Evolutionary conservation across 371 early-diverging fungal genomes (phyloP), one percentile per base, ranked within the genome.

Genomic region (Syncephalis fuscata): DNA sequence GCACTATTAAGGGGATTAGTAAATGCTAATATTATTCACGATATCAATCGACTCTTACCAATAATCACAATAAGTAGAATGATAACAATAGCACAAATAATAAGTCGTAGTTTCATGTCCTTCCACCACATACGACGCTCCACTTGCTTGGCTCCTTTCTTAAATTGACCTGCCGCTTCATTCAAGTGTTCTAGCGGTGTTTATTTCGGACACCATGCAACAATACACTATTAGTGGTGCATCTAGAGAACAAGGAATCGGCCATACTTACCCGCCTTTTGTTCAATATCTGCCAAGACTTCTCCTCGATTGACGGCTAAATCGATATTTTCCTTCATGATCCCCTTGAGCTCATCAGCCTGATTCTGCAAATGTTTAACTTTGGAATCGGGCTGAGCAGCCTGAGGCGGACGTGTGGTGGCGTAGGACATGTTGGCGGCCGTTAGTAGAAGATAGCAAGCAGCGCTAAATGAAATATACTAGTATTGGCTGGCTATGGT

Each of bases 271-370:
- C 80, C 74, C 42, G 85, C 84, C 63, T 91, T 92, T 57, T 74
- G 72, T 42, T 82, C 73, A 39, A 95, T 73, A 22, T 74, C 67
- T 56, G 87, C 87, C 39, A 95, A 64, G 46, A 80, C 71, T 62
- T 91, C 93, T 47, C 91, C 92, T 53, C 93, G 78, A 54, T 86
- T 81, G 71, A 83, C 80, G 26, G 85, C 87, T 57, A 82, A 81
- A 55, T 88, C 73, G 63, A 95, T 86, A 63, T 95, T 95, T 48
- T 92, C 83, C 58, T 90, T 85, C 93, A 95, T 93, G 56, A 95
- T 89, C 48, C 81, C 82, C 22, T 89, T 88, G 38, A 90, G 93
- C 49, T 92, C 88, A 63, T 92, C 82, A 47, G 92, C 85, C 70
- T 92, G 80, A 48, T 69, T 54, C 67, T 90, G 80, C 38, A 85